A percentile compares a stretch with the other conserved stretches of the same genome.
phyloP scores from a whole-genome alignment of 345 rosid species.

The Gossypium herbaceum region DNA sequence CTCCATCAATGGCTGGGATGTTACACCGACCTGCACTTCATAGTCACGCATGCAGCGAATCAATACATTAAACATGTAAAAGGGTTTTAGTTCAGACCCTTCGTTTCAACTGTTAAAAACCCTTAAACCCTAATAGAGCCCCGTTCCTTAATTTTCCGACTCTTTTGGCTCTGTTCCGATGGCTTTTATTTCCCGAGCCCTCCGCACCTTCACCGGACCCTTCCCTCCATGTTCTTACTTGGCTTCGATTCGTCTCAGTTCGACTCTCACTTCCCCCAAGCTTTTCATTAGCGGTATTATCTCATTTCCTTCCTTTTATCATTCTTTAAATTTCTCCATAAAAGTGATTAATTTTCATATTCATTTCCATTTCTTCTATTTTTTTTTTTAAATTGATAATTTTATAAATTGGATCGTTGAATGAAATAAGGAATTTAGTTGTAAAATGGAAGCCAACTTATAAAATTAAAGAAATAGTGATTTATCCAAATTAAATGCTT shows the following conservation, averaged over 20 bases:
- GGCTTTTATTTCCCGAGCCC: slow-evolving; percentile 56
- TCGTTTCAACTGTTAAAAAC: not conserved
- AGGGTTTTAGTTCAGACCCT: not conserved
- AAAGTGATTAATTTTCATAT: not conserved
- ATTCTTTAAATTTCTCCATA: not conserved
- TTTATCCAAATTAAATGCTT: not conserved
- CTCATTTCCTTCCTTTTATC: not conserved
- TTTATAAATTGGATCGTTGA: not conserved
- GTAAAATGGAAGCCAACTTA: not conserved
- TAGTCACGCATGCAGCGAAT: too few species aligned
- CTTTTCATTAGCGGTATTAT: slow-evolving; percentile 71
- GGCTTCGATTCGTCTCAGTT: slow-evolving; percentile 35
- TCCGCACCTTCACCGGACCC: slow-evolving; percentile 36
- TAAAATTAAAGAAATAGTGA: not conserved
- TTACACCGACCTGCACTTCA: too few species aligned
- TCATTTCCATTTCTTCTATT: not conserved
- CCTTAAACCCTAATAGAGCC: not conserved
- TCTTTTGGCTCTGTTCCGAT: slow-evolving; percentile 20
- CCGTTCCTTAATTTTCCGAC: not conserved
- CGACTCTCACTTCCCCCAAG: slow-evolving; percentile 74
- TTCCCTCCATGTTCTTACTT: slow-evolving; percentile 29
- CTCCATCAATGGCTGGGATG: too few species aligned
- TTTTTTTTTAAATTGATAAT: not conserved
- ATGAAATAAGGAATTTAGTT: not conserved
- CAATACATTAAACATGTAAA: too few species aligned